These are phyloP conservation scores for Lasiosphaeris hirsuta DNA, from an alignment of 495 filamentous ascomycete genomes.

Conservation along the genomic window DNA sequence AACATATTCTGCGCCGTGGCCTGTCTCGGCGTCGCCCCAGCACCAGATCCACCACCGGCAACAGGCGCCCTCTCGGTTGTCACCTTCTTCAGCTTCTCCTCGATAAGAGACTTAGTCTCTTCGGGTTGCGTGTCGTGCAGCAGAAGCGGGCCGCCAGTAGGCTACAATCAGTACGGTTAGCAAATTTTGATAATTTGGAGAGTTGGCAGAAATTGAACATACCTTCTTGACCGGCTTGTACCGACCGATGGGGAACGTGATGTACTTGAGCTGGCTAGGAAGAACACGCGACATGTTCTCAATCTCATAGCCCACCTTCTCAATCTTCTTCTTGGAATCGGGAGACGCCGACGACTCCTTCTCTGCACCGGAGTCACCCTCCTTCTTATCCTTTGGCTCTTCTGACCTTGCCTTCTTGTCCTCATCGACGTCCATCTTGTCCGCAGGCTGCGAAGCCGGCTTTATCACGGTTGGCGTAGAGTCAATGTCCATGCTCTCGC, in stretches of 20 bases:
- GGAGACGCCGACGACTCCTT: constrained; percentile 52
- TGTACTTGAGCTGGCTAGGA: constrained; percentile 89
- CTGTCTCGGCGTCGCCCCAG: constrained; percentile 13
- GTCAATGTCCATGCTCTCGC: constrained; percentile 89
- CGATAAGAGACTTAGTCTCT: constrained; percentile 73
- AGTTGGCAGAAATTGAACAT: constrained; percentile 31
- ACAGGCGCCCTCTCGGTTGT: constrained; percentile 61
- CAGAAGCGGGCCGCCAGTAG: constrained; percentile 89
- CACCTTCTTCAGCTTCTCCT: constrained; percentile 81
- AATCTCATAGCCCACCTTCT: constrained; percentile 91
- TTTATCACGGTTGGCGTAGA: constrained; percentile 70
- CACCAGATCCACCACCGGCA: constrained; percentile 29
- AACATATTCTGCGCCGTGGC: constrained; percentile 17
- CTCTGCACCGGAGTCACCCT: constrained; percentile 46
- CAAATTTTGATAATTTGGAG: constrained; percentile 4
- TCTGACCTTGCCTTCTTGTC: constrained; percentile 57
- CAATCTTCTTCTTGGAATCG: constrained; percentile 73
- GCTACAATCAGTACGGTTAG: constrained; percentile 66
- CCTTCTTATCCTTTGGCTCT: constrained; percentile 59
- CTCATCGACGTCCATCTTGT: constrained; percentile 93
- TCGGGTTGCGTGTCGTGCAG: constrained; percentile 80
- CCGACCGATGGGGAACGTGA: constrained; percentile 80
- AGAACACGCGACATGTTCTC: constrained; percentile 97
- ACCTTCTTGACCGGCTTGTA: constrained; percentile 97
- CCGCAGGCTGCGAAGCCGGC: constrained; percentile 56